phyloP scores from a whole-genome alignment of 2,329 filamentous ascomycete species.

The Ampelomyces quisqualis region DNA sequence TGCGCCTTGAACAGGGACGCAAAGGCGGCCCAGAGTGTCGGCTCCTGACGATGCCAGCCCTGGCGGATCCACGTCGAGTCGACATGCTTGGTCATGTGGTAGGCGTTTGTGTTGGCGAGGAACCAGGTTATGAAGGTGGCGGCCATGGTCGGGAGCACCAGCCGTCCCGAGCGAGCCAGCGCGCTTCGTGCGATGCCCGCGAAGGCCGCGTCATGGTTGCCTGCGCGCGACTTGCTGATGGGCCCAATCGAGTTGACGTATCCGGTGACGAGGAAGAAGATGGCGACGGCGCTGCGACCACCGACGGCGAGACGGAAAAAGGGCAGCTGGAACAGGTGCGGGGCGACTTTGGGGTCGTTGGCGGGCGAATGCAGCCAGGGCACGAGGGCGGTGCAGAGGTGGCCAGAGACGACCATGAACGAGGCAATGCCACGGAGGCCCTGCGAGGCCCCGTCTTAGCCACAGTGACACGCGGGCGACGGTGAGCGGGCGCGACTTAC shows the following conservation, averaged over 20 bases:
- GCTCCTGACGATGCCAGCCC: constrained; percentile 42
- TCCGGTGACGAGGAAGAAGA: constrained; percentile 58
- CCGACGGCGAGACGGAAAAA: constrained; percentile 61
- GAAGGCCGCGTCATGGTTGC: constrained; percentile 57
- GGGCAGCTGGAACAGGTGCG: constrained; percentile 58
- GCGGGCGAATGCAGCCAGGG: constrained; percentile 45
- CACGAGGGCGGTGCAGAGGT: constrained; percentile 47
- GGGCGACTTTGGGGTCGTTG: constrained; percentile 47
- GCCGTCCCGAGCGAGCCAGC: constrained; percentile 59
- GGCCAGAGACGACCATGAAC: constrained; percentile 47
- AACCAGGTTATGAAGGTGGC: constrained; percentile 60
- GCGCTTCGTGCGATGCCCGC: constrained; percentile 58
- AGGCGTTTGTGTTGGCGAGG: constrained; percentile 58
- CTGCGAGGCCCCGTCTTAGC: constrained; percentile 33
- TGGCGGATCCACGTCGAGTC: constrained; percentile 61
- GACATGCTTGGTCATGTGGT: constrained; percentile 56
- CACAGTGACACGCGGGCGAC: constrained; percentile 12
- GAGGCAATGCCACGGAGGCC: constrained; percentile 47
- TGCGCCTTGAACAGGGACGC: constrained; percentile 35
- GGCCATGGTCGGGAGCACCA: constrained; percentile 59
- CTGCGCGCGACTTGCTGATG: constrained; percentile 56
- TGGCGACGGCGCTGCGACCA: constrained; percentile 45
- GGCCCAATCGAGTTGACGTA: constrained; percentile 66
- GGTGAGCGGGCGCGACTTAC: constrained; percentile 24
- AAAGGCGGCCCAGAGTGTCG: constrained; percentile 35